Evolutionary conservation across 257 asterid genomes (phyloP), one percentile per base, ranked within the genome.

Genomic region (Schizonepeta tenuifolia): DNA sequence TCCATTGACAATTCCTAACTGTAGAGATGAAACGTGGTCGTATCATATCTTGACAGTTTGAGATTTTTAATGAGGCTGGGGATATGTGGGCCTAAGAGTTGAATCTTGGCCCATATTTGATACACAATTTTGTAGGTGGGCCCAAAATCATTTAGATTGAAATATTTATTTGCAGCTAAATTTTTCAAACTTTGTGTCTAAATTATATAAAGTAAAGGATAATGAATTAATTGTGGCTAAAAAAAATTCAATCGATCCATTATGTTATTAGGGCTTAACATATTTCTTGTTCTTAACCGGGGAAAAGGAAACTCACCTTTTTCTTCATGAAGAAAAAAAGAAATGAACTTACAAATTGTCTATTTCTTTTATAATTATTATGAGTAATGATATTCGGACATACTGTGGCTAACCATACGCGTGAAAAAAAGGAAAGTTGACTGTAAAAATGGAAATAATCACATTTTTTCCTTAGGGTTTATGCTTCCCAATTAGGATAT

Each of bases 1-100:
- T 75, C 62, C 43, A 20, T 61, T n/a, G 59, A 50, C 47, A 26
- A 22, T 26, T 53, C 53, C 60, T 74, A 79, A 69, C 79, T 47
- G 71, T 54, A 49, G 14, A 9, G 33, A 31, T 44, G 56, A 67
- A 71, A 79, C 80, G 83, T 70, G 68, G 83, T 69, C 71, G 69
- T 58, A 75, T 70, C 54, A 53, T 0, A 60, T 65, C 33, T 57
- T 70, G 65, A 51, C 78, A 75, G 18, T 22, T 55, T 51, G n/a
- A 0, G 63, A 50, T 63, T 63, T 43, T 55, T n/a, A 35, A 18
- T 43, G 4, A 0, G 20, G 64, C 14, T 54, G 13, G 10, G 12
- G 31, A 26, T 22, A 49, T 22, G 73, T 65, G 77, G 83, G 77
- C 83, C 79, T 57, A 9, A 2, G 21, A 47, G 10, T 44, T 44